Percentiles rank a stretch among this genome's conserved stretches.
Evolutionary conservation across 2,329 filamentous ascomycete species (phyloP).

Genomic region (Drechslerella coelobrocha): DNA sequence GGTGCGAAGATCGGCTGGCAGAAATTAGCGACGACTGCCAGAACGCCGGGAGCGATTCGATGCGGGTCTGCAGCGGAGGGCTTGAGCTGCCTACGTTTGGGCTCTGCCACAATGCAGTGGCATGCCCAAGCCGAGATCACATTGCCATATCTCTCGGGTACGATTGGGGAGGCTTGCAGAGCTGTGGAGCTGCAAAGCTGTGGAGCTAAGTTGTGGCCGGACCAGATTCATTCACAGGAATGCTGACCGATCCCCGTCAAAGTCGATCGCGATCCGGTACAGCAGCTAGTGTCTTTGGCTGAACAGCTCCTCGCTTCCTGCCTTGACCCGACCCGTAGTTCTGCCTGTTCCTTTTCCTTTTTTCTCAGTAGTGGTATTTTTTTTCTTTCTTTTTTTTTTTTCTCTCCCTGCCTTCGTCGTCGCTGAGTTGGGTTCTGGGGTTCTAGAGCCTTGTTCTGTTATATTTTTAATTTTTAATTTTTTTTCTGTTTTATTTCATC

Average conservation of each 20-base stretch:
- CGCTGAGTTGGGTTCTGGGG: neutral
- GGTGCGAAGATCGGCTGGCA: constrained; percentile 30
- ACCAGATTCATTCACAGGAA: neutral
- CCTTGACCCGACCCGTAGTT: neutral
- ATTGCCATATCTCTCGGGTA: neutral
- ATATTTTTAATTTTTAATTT: constrained; percentile 6
- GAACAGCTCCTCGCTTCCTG: neutral
- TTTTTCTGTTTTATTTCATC: constrained; percentile 39
- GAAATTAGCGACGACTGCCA: constrained; percentile 37
- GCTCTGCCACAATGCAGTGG: neutral
- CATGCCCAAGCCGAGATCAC: neutral
- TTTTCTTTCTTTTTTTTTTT: constrained; percentile 7
- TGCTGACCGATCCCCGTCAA: neutral
- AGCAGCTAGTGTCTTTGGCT: neutral
- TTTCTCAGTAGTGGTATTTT: neutral
- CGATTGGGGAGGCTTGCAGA: neutral
- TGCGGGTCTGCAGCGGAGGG: neutral
- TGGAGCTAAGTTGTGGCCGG: neutral
- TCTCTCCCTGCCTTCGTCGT: neutral
- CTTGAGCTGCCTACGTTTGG: constrained; percentile 2
- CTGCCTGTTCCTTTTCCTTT: too few species aligned
- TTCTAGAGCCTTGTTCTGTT: neutral
- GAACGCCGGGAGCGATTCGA: neutral
- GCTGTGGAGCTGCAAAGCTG: neutral
- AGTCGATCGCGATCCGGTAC: neutral